Evolutionary conservation across 495 filamentous ascomycete genomes (phyloP).

Genomic region (Trypethelium eluteriae): DNA sequence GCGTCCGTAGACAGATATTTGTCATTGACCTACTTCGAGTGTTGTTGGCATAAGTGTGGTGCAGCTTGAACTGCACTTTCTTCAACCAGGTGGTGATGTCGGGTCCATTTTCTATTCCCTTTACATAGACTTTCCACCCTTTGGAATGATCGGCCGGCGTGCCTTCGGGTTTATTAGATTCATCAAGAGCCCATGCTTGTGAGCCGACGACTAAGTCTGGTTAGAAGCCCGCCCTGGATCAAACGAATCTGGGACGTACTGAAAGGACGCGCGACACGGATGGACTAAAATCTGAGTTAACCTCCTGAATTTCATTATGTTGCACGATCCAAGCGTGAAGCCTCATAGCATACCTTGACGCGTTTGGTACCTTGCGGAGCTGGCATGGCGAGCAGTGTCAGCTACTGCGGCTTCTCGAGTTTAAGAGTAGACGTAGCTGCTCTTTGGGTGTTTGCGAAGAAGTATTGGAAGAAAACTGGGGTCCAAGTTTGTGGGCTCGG

Average conservation of each 20-base stretch:
- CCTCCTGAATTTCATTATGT: background rate
- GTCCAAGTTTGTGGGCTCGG: background rate
- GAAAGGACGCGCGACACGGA: conserved; percentile 1
- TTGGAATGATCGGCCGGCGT: conserved; percentile 75
- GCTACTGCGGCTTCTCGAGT: background rate
- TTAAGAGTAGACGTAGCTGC: conserved; percentile 5
- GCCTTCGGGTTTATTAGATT: background rate
- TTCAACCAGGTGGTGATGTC: conserved; percentile 93
- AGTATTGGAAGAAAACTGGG: background rate
- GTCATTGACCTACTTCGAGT: conserved; percentile 53
- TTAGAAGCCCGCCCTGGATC: too few species aligned
- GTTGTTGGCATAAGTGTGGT: conserved; percentile 87
- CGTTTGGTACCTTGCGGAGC: conserved; percentile 11
- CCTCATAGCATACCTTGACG: conserved; percentile 5
- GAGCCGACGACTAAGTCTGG: conserved; percentile 12
- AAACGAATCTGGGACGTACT: background rate
- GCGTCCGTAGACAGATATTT: background rate
- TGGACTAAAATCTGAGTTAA: too few species aligned
- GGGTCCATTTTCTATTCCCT: conserved; percentile 65
- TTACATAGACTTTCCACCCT: conserved; percentile 88
- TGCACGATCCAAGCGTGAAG: background rate
- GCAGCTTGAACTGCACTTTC: conserved; percentile 94
- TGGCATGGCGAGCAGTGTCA: conserved; percentile 7
- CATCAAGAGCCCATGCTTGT: conserved; percentile 14
- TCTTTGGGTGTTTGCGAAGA: background rate